These are phyloP conservation scores for Rhizopus arrhizus DNA, from an alignment of 371 early-diverging fungal genomes.

Conservation along the genomic window DNA sequence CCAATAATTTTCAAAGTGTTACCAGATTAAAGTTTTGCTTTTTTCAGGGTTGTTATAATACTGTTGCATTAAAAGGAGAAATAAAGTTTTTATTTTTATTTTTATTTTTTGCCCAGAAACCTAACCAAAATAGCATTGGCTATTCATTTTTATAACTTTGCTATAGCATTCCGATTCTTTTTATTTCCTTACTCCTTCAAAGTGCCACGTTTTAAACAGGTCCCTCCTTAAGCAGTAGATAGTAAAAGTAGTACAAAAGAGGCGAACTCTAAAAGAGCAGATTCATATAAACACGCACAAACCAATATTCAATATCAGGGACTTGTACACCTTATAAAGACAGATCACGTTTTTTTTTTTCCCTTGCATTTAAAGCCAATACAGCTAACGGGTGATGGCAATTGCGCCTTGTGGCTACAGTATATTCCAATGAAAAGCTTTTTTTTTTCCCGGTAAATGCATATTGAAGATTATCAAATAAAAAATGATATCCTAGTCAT, in stretches of 20 bases:
- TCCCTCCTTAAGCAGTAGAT: neutral
- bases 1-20: too few relatives aligned
- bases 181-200: neutral
- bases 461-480: neutral
- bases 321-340: neutral
- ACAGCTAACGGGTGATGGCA: too few relatives aligned
- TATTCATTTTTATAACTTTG: too few relatives aligned
- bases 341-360: too few relatives aligned
- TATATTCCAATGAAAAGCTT: too few relatives aligned
- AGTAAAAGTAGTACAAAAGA: neutral
- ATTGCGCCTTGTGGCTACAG: too few relatives aligned
- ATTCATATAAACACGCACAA: neutral
- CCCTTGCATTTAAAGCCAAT: too few relatives aligned
- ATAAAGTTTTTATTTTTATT: too few relatives aligned
- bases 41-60: too few relatives aligned
- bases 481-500: neutral
- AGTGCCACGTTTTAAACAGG: neutral
- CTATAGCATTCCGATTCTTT: too few relatives aligned
- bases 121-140: neutral
- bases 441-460: neutral
- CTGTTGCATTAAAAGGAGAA: too few relatives aligned
- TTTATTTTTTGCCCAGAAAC: neutral
- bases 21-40: too few relatives aligned
- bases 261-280: neutral
- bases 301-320: neutral